Evolutionary conservation across 805 yeast genomes (phyloP).

Genomic region (Hanseniaspora mollemarum): DNA sequence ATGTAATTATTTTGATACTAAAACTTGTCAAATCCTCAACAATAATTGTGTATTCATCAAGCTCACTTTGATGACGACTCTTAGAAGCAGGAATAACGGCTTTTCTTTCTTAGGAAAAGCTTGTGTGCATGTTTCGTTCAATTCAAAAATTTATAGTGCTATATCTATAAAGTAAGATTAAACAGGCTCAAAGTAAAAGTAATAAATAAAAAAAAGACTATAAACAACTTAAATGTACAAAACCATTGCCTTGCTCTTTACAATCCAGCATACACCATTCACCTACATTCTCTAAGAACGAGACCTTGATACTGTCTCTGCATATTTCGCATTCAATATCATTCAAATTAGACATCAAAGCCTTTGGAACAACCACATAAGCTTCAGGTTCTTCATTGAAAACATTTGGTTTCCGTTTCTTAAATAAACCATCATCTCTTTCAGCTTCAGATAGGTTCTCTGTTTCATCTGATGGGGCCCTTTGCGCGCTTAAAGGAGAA

Average conservation of each 20-base stretch:
- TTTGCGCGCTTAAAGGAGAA: not conserved
- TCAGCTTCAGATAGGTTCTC: not conserved
- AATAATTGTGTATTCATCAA: too few species aligned
- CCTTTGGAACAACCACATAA: conserved; percentile 10
- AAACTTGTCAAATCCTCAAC: too few species aligned
- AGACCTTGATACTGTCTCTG: conserved; percentile 51
- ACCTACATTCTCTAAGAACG: conserved; percentile 60
- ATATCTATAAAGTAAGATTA: not conserved
- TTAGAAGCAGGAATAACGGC: too few species aligned
- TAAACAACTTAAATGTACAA: conserved; percentile 59
- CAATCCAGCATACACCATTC: conserved; percentile 78
- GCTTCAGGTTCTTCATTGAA: not conserved
- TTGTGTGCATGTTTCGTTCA: too few species aligned
- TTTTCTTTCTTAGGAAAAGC: too few species aligned
- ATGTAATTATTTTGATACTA: too few species aligned
- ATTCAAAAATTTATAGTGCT: not conserved
- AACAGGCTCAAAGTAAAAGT: not conserved
- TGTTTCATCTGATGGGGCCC: conserved; percentile 2
- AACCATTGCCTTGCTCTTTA: conserved; percentile 35
- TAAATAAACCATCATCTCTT: not conserved
- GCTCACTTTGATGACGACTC: too few species aligned
- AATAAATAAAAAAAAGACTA: conserved; percentile 18
- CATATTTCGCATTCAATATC: conserved; percentile 53
- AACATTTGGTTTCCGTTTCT: not conserved
- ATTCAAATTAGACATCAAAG: conserved; percentile 14